Evolutionary conservation across 768 basidiomycete genomes (phyloP).

Genomic region (Russula foetens): DNA sequence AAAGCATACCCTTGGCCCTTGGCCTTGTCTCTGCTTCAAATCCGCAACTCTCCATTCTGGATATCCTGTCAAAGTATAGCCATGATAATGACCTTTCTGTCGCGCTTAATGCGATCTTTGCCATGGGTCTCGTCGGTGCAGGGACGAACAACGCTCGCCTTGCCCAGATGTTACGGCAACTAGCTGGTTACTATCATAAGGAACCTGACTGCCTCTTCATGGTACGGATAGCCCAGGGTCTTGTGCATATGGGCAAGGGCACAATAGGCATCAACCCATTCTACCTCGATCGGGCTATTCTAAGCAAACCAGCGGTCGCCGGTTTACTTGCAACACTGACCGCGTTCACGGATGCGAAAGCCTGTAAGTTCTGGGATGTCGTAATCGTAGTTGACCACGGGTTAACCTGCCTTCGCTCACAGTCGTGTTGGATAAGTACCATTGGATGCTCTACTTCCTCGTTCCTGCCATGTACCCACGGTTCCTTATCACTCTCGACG

Average conservation of each 20-base stretch:
- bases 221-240: slow-evolving; percentile 90
- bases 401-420: not conserved
- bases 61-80: slow-evolving; percentile 96
- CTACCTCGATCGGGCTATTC: slow-evolving; percentile 85
- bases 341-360: slow-evolving; percentile 90
- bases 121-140: slow-evolving; percentile 97
- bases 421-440: slow-evolving; percentile 93
- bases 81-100: slow-evolving; percentile 98
- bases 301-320: slow-evolving; percentile 84
- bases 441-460: slow-evolving; percentile 99
- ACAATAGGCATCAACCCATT: slow-evolving; percentile 96
- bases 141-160: slow-evolving; percentile 98
- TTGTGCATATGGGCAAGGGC: slow-evolving; percentile 99
- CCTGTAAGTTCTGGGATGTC: slow-evolving; percentile 52
- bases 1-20: slow-evolving; percentile 89
- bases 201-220: slow-evolving; percentile 95
- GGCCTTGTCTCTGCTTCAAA: slow-evolving; percentile 94
- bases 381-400: not conserved
- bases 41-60: slow-evolving; percentile 88
- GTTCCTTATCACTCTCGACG: slow-evolving; percentile 95
- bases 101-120: slow-evolving; percentile 94
- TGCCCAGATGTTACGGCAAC: slow-evolving; percentile 93
- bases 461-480: slow-evolving; percentile 96
- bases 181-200: slow-evolving; percentile 97
- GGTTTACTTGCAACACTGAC: slow-evolving; percentile 82